Conservation (phyloP, 2,329 filamentous ascomycete genomes). For the Fusarium sp. region DNA sequence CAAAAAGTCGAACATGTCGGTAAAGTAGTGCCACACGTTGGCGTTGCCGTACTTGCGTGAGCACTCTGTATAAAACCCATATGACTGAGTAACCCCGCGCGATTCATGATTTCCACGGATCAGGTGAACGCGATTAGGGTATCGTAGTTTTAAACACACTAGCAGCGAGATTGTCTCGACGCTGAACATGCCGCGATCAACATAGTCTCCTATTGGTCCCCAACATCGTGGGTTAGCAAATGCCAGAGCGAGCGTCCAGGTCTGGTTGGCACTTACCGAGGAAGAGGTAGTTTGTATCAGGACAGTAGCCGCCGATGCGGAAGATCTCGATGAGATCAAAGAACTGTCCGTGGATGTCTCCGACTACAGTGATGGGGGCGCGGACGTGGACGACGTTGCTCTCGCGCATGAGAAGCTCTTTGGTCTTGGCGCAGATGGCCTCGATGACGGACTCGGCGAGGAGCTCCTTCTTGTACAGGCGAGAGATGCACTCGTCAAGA, state of each 20-base stretch:
- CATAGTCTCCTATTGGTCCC: conserved; percentile 83
- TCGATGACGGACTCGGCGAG: conserved; percentile 98
- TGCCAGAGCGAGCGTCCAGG: background rate
- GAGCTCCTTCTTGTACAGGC: conserved; percentile 96
- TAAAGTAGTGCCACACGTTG: conserved; percentile 99
- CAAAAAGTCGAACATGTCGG: conserved; percentile 99
- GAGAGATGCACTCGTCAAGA: conserved; percentile 97
- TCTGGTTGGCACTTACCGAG: conserved; percentile 73
- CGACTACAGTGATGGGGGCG: conserved; percentile 96
- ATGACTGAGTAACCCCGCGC: conserved; percentile 96
- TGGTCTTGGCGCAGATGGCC: conserved; percentile 99
- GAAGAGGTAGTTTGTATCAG: conserved; percentile 98
- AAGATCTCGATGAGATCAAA: conserved; percentile 99
- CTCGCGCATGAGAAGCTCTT: conserved; percentile 99
- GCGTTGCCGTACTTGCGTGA: conserved; percentile 98
- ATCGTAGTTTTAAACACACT: conserved; percentile 96
- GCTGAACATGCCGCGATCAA: conserved; percentile 98
- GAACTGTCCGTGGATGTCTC: conserved; percentile 99
- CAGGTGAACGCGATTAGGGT: conserved; percentile 94
- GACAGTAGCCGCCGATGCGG: conserved; percentile 96
- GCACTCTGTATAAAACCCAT: conserved; percentile 99
- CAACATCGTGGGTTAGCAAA: conserved; percentile 28
- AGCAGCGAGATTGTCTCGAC: conserved; percentile 99
- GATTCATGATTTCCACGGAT: conserved; percentile 99
- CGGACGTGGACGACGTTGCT: conserved; percentile 99